Evolutionary conservation across 257 asterid genomes (phyloP), one percentile per base, ranked within the genome.

Genomic region (Ligustrum vulgare): DNA sequence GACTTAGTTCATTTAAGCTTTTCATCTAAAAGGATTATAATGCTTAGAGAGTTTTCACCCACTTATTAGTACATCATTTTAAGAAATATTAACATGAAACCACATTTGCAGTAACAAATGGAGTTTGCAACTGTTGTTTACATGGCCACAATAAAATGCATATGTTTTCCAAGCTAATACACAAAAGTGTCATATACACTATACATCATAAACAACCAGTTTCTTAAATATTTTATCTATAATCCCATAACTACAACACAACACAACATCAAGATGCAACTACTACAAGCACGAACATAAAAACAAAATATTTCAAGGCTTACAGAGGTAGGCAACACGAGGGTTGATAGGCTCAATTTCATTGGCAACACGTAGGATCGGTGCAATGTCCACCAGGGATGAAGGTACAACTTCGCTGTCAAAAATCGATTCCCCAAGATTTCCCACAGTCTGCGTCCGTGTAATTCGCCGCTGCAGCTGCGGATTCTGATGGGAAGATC

Each of bases 401-500:
- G 99, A 95, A n/a, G 99, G 99, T 79, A 95, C 97, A 69, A 94
- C 98, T 85, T 94, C 98, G 84, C 99, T 94, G 78, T 94, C 99
- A 79, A 94, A 89, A 31, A 89, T 84, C 43, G 96, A 84, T 83
- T 95, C 99, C 66, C 98, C 99, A 0, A 90, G 88, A 80, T 95
- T 58, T 18, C 66, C 66, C 18, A 58, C 66, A 22, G 66, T 58
- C 18, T 58, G 66, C 3, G 66, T 58, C 18, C 99, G 96, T 34
- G 97, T 86, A 75, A 95, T 82, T 87, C 97, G 86, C 87, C 96
- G 83, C 84, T 91, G 97, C 83, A 89, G 84, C 77, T 84, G 94
- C 75, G 92, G 91, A 79, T 80, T 84, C 75, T 75, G 89, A 77
- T 83, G 91, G 25, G 89, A 87, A 12, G 91, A 79, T 56, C 95